Conservation (phyloP, 805 yeast species). For the Candida rishiriensis region DNA sequence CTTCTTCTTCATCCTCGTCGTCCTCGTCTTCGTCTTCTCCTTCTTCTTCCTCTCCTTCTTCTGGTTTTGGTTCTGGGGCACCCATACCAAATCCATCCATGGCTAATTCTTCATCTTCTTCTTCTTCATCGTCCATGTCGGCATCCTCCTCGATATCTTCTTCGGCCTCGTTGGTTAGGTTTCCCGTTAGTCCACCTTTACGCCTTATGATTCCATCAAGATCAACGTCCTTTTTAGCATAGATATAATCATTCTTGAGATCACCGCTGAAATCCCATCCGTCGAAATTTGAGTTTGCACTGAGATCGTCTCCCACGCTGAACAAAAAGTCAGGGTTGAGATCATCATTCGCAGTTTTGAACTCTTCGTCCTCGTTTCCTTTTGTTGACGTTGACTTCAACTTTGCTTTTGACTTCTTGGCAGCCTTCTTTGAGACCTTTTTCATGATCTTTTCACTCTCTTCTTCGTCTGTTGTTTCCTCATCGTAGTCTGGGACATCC, state of each 20-base stretch:
- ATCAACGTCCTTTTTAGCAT: constrained; percentile 61
- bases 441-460: constrained; percentile 15
- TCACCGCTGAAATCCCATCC: constrained; percentile 85
- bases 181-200: constrained; percentile 60
- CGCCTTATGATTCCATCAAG: constrained; percentile 81
- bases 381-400: constrained; percentile 5
- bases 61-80: constrained; percentile 24
- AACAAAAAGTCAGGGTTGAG: constrained; percentile 74
- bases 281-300: constrained; percentile 39
- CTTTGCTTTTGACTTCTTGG: constrained; percentile 25
- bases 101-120: constrained; percentile 36
- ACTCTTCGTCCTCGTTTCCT: constrained; percentile 22
- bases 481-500: constrained; percentile 42
- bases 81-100: constrained; percentile 40
- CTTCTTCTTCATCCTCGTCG: constrained; percentile 31
- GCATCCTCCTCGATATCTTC: constrained; percentile 33
- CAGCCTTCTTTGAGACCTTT: constrained; percentile 15
- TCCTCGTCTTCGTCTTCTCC: constrained; percentile 20
- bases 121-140: constrained; percentile 31
- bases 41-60: constrained; percentile 27
- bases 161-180: constrained; percentile 28
- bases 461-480: constrained; percentile 41
- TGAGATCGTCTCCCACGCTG: constrained; percentile 48
- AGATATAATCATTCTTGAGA: constrained; percentile 20
- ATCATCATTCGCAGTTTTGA: constrained; percentile 44